A percentile compares a stretch with the other conserved stretches of the same genome.
Conservation (phyloP, 495 filamentous ascomycete species). For the Aspergillus panamensis region DNA sequence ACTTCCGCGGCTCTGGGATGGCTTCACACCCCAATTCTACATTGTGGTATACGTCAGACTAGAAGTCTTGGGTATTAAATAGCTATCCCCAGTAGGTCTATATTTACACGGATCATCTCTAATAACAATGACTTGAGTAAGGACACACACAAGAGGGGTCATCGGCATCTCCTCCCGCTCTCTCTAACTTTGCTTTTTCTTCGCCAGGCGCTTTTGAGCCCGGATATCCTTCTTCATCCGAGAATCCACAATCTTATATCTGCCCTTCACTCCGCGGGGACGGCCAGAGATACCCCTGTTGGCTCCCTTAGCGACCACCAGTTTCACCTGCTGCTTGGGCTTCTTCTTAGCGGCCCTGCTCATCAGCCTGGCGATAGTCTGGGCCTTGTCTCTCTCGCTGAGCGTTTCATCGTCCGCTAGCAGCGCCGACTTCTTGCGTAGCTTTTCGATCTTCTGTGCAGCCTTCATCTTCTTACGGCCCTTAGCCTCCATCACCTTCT, state of each 20-base stretch:
- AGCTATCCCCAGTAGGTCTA: not conserved
- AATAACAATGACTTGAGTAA: not conserved
- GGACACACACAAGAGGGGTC: not conserved
- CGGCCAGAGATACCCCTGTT: constrained; percentile 81
- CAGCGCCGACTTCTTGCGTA: constrained; percentile 89
- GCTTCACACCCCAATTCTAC: not conserved
- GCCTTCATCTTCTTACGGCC: constrained; percentile 96
- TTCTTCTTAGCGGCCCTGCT: constrained; percentile 80
- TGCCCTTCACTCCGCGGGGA: constrained; percentile 86
- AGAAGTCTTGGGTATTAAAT: constrained; percentile 8
- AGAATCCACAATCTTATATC: constrained; percentile 97
- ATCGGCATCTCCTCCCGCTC: not conserved
- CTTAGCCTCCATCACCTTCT: constrained; percentile 97
- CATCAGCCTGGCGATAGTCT: constrained; percentile 77
- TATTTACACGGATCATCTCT: constrained; percentile 6
- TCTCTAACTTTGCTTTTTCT: constrained; percentile 51
- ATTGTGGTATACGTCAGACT: not conserved
- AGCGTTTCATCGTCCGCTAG: constrained; percentile 83
- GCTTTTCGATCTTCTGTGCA: constrained; percentile 82
- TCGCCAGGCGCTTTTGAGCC: constrained; percentile 77
- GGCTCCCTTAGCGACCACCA: constrained; percentile 81
- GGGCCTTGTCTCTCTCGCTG: constrained; percentile 92
- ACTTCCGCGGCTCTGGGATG: not conserved
- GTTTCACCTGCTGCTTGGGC: constrained; percentile 74
- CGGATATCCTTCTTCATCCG: constrained; percentile 98